Base-by-base conservation (phyloP, 176 grass and related monocot species). In the Oryza meyeriana region DNA sequence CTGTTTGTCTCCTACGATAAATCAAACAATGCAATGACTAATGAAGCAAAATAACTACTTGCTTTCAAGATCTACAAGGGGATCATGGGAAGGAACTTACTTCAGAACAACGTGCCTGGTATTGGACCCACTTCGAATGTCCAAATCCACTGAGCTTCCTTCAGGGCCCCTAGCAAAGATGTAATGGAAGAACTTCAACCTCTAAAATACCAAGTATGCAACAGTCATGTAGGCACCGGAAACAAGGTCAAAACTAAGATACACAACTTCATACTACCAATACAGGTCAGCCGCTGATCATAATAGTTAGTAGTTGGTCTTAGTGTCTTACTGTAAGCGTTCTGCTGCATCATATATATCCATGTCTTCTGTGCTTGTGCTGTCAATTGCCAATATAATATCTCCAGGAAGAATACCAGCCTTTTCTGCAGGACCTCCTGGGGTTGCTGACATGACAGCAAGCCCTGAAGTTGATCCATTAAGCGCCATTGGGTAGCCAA, bases 341-440 rank as follows among this genome's bases (percentile, higher is more conserved):
- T 93, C 76, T 36, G 95, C 92, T 20, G 95, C 95, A 16, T 98
- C 95, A 90, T 98, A 98, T 89, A 98, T 94, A 88, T 98, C 92
- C 95, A 98, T 95, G 27, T 90, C 90, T 82, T 91, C 82, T 10
- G 95, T 93, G 50, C 82, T 93, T 78, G 25, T 70, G 65, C 85
- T 75, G 77, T 95, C 76, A 84, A 98, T 98, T 67, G 92, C 86
- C 84, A 98, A 88, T 81, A 98, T 98, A 63, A 95, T 38, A 17
- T 98, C 92, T 79, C 95, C 95, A 87, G 92, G 69, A 70, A 80
- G 26, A 75, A 98, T 95, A 66, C 95, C 92, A 58, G 92, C 90
- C 77, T 91, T 98, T 86, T 88, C 76, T 5, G 95, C 95, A 89
- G 95, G 92, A 41, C 92, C 96, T 29, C 86, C 96, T 80, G 90